A percentile compares a stretch with the other conserved stretches of the same genome.
Conservation (phyloP, 1,139 yeast genomes). For the Yamadazyma trypodendri region DNA sequence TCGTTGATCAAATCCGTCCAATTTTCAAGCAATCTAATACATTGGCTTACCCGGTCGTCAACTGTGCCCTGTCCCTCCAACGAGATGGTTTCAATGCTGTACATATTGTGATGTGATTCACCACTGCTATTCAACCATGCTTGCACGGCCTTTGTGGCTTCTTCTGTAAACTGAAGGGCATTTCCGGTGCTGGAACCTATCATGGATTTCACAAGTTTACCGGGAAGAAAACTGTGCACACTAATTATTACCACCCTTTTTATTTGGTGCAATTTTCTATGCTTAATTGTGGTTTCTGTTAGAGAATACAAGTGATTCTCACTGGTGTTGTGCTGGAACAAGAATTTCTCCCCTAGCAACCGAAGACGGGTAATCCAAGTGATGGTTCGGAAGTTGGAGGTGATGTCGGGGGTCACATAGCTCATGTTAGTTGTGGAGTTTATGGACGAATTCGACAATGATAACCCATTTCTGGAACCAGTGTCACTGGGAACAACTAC, state of each 20-base stretch:
- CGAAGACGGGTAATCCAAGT: constrained; percentile 41
- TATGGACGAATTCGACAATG: constrained; percentile 7
- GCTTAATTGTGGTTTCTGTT: constrained; percentile 14
- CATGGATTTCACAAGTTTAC: constrained; percentile 49
- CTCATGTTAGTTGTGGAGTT: constrained; percentile 2
- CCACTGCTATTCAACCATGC: constrained; percentile 38
- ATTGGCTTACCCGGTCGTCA: constrained; percentile 37
- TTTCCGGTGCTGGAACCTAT: constrained; percentile 50
- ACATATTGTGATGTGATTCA: constrained; percentile 19
- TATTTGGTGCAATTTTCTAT: constrained; percentile 17
- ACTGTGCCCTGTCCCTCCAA: constrained; percentile 55
- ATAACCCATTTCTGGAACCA: neutral
- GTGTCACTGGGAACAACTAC: constrained; percentile 3
- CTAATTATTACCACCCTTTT: constrained; percentile 45
- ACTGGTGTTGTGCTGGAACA: constrained; percentile 26
- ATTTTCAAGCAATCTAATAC: constrained; percentile 37
- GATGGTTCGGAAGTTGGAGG: constrained; percentile 34
- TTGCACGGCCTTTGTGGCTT: constrained; percentile 36
- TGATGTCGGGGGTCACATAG: constrained; percentile 25
- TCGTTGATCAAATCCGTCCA: constrained; percentile 38
- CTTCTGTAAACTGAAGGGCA: constrained; percentile 32
- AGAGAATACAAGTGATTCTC: constrained; percentile 37
- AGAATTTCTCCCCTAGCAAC: constrained; percentile 32
- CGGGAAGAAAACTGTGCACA: constrained; percentile 94
- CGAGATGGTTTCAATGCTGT: constrained; percentile 45